Base-by-base conservation (phyloP, 805 yeast genomes). In the Brettanomyces custersianus region DNA sequence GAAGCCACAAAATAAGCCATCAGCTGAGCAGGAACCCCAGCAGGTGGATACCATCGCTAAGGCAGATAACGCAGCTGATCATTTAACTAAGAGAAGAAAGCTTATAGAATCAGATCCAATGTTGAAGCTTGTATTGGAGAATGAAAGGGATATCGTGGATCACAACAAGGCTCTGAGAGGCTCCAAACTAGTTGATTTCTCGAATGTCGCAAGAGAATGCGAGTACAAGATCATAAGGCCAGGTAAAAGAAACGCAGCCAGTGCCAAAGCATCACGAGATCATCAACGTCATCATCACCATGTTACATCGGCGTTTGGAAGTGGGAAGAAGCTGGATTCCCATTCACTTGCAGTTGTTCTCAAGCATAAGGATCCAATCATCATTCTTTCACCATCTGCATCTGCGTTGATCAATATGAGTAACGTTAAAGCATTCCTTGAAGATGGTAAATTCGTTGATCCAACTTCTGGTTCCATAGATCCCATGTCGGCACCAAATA, bases 301-400 rank as follows among this genome's bases (percentile, higher is more conserved):
- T 4, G 48, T 37, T 17, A 35, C 15, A 44, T n/a, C n/a, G n/a
- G n/a, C n/a, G n/a, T n/a, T n/a, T n/a, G n/a, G n/a, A n/a, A n/a
- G n/a, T n/a, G n/a, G n/a, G n/a, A 49, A 18, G 45, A 39, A 7
- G 13, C 24, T 12, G 15, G 24, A 20, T 17, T 20, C 33, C 8
- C 29, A 23, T 17, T 33, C 35, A 12, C 17, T 34, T 25, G 15
- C 47, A 2, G 17, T 38, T 3, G 26, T 40, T 7, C 34, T 45
- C 24, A 52, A 47, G 34, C 47, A 50, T 31, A 63, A 60, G 39
- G 84, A 76, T 41, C 94, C 94, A 18, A 80, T 83, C 46, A 80
- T 83, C 38, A 57, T 83, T 29, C 63, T 83, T 20, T 80, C 92
- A 11, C 90, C 94, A 4, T 77, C 92, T 7, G 83, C 92, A 1